Base-by-base conservation (phyloP, 805 yeast species). In the Candida quercuum region DNA sequence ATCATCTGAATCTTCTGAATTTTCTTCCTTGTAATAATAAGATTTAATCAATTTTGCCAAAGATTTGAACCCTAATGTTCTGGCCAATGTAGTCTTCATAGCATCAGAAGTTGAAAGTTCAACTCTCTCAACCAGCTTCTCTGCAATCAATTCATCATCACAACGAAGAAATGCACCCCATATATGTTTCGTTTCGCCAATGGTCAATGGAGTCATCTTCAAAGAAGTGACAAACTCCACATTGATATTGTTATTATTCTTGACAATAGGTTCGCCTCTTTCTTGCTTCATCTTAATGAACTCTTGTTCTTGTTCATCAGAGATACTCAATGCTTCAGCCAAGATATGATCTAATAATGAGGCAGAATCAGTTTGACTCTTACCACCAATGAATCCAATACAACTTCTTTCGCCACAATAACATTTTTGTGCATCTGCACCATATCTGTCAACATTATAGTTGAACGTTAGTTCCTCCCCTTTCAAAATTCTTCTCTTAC, bases 391-490 rank as follows among this genome's bases (percentile, higher is more conserved):
- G 47, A 83, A 81, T 24, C 97, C 96, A 30, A 87, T 72, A 71
- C 99, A 91, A 60, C 87, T 89, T 21, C 83, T 70, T 47, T 88
- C 94, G 3, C 95, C 96, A 65, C 99, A 91, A 61, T 84, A 85
- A 63, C 99, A 91, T 23, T 85, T 83, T 63, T 93, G 98, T 12
- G 94, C 87, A 41, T 80, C 81, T 2, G 97, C 95, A 22, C 99
- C 99, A 58, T 89, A 91, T 45, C 98, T 70, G 61, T 91, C 99
- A 24, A 93, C 98, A 53, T 91, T 91, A 60, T 91, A 91, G 49
- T 68, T 69, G 45, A 67, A 68, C 1, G 97, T 86, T 48, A 91
- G 77, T 57, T 91, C 99, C 60, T 93, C 98, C 38, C 96, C 96
- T 41, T 60, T 59, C 7, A 46, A 32, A 36, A 91, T 86, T 20